phyloP scores from a whole-genome alignment of 495 filamentous ascomycete genomes.

The Thermochaetoides thermophila region DNA sequence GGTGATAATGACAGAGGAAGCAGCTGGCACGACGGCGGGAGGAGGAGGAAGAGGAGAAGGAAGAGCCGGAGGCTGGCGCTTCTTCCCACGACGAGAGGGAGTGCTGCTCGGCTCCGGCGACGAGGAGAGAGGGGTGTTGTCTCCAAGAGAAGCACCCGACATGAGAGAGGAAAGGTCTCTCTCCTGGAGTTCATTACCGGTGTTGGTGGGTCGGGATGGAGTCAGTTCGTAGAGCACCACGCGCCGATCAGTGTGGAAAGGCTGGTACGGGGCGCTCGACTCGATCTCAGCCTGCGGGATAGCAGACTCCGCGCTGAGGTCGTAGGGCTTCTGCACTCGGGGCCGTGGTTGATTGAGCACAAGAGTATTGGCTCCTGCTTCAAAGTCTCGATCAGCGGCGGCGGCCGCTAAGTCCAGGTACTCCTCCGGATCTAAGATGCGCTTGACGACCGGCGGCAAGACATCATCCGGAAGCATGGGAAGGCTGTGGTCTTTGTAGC shows the following conservation, averaged over 20 bases:
- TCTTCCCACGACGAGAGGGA: no score
- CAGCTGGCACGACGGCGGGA: background rate
- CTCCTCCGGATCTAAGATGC: slow-evolving; percentile 31
- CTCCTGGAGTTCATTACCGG: background rate
- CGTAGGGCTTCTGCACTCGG: slow-evolving; percentile 15
- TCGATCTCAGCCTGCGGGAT: slow-evolving; percentile 86
- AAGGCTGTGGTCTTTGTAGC: slow-evolving; percentile 51
- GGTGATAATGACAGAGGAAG: background rate
- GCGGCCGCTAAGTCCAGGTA: slow-evolving; percentile 33
- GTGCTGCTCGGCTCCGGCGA: no score
- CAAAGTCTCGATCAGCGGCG: no score
- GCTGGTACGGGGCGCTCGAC: slow-evolving; percentile 77
- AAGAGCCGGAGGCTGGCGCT: background rate
- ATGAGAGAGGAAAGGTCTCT: slow-evolving; percentile 20
- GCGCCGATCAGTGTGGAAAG: slow-evolving; percentile 76
- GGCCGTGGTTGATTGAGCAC: slow-evolving; percentile 21
- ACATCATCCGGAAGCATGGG: slow-evolving; percentile 39
- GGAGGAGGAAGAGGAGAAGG: background rate
- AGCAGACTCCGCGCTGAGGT: slow-evolving; percentile 32
- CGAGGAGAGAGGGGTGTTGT: slow-evolving; percentile 2
- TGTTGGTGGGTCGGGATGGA: slow-evolving; percentile 1
- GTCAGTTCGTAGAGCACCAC: slow-evolving; percentile 47
- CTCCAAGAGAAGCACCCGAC: slow-evolving; percentile 16
- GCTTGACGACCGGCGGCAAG: slow-evolving; percentile 27
- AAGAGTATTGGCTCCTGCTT: slow-evolving; percentile 27